phyloP scores from a whole-genome alignment of 768 basidiomycete species.

The Suillus discolor region DNA sequence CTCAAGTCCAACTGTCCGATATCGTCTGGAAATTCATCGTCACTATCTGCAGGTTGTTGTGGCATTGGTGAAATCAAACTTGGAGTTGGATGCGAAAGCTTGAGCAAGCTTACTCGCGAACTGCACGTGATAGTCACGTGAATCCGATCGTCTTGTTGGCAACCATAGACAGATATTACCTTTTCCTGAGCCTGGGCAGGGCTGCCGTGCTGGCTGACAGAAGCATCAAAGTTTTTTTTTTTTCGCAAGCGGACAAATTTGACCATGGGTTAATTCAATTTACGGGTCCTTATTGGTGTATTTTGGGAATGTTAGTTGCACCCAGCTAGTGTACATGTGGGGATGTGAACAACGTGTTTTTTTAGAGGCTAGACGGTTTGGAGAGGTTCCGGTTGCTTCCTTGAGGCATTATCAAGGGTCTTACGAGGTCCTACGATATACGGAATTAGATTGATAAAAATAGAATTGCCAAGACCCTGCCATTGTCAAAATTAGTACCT shows the following conservation, averaged over 20 bases:
- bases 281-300: not conserved
- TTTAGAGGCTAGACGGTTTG: not conserved
- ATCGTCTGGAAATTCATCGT: conserved; percentile 62
- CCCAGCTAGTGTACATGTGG: not conserved
- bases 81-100: not conserved
- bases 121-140: not conserved
- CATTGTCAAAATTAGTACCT: conserved; percentile 6
- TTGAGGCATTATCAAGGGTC: not conserved
- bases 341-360: not conserved
- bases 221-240: not conserved
- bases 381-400: not conserved
- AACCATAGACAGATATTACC: not conserved
- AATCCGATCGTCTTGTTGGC: not conserved
- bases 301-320: not conserved
- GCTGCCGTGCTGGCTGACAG: not conserved
- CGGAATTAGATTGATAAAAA: conserved; percentile 9
- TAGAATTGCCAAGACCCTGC: conserved; percentile 7
- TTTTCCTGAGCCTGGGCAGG: not conserved
- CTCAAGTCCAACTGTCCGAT: conserved; percentile 54
- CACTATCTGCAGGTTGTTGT: conserved; percentile 19
- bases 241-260: not conserved
- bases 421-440: conserved; percentile 1
- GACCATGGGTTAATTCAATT: not conserved
- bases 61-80: conserved; percentile 22
- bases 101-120: not conserved